These are phyloP conservation scores for Colletotrichum euphorbiae DNA, from an alignment of 2,329 filamentous ascomycete species.

Conservation along the genomic window DNA sequence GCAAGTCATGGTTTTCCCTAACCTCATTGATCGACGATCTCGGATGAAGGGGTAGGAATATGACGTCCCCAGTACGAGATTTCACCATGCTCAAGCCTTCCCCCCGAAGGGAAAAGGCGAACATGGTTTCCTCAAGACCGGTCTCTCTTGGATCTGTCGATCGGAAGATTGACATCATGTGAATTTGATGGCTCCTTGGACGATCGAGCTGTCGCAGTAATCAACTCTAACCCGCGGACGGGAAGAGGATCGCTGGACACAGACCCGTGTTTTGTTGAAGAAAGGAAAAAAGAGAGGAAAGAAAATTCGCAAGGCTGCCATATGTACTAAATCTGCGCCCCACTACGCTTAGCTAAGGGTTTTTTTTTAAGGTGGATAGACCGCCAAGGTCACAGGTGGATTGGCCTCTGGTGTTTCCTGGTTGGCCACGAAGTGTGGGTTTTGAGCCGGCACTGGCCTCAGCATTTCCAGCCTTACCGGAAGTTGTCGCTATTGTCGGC, in stretches of 20 bases:
- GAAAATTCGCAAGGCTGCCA: constrained; percentile 37
- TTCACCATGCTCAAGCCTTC: constrained; percentile 75
- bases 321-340: constrained; percentile 36
- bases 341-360: constrained; percentile 35
- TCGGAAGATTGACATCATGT: constrained; percentile 88
- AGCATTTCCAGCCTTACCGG: constrained; percentile 20
- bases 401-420: constrained; percentile 26
- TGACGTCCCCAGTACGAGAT: constrained; percentile 72
- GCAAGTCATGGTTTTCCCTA: constrained; percentile 88
- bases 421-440: constrained; percentile 37
- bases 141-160: constrained; percentile 95
- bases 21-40: constrained; percentile 92
- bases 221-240: constrained; percentile 75
- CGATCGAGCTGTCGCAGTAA: constrained; percentile 87
- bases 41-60: constrained; percentile 90
- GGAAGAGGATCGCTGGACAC: constrained; percentile 85
- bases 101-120: constrained; percentile 60
- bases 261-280: constrained; percentile 74
- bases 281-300: constrained; percentile 50
- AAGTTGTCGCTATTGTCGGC: background rate
- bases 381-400: constrained; percentile 1
- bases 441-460: background rate
- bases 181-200: constrained; percentile 78
- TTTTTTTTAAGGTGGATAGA: background rate
- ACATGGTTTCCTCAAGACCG: constrained; percentile 70